Evolutionary conservation across 345 rosid species (phyloP).

Genomic region (Eutrema yunnanense): DNA sequence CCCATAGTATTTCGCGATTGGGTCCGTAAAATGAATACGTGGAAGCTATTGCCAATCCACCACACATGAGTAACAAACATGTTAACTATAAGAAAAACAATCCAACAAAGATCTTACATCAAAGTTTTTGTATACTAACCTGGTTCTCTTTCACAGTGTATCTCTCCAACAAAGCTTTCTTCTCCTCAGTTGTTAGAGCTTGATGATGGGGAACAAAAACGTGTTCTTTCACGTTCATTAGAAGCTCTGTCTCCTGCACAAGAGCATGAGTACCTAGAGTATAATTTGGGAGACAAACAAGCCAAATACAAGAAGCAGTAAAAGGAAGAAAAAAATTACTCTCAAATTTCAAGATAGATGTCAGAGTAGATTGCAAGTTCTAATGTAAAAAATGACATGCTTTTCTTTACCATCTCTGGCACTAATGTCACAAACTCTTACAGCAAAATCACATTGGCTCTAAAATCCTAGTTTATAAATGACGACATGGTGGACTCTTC

Average conservation of each 20-base stretch:
- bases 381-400: neutral
- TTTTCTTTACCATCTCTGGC: no score
- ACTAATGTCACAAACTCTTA: no score
- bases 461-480: neutral
- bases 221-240: slow-evolving; percentile 67
- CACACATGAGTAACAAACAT: neutral
- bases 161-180: slow-evolving; percentile 65
- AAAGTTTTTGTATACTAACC: slow-evolving; percentile 32
- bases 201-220: slow-evolving; percentile 76
- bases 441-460: no score
- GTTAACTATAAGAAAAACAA: neutral
- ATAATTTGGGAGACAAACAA: neutral
- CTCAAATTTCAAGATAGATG: neutral
- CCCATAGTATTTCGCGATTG: slow-evolving; percentile 58
- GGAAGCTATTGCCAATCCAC: slow-evolving; percentile 41
- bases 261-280: neutral
- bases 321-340: neutral
- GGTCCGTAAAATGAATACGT: slow-evolving; percentile 52
- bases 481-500: no score
- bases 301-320: neutral
- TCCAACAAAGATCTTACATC: neutral
- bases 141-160: slow-evolving; percentile 79
- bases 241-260: slow-evolving; percentile 58
- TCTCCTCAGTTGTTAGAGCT: slow-evolving; percentile 58
- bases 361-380: neutral